Conservation (phyloP, 176 grass and related monocot species). For the Tillandsia leiboldiana region DNA sequence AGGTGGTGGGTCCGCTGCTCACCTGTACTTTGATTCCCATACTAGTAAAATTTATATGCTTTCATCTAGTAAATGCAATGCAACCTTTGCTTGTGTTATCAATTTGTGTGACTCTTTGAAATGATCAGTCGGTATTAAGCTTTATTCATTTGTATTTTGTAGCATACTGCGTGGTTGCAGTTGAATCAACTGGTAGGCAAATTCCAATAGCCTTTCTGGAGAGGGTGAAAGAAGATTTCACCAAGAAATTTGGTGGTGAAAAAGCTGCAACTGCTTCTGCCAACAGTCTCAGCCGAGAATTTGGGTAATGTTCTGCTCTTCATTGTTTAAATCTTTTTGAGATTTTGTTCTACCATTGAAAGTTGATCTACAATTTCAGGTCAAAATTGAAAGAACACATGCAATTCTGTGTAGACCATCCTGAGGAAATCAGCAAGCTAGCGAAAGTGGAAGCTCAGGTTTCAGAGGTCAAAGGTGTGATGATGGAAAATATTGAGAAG, state of each 20-base stretch:
- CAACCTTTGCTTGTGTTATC: background rate
- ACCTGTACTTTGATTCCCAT: no score
- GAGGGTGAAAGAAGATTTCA: constrained; percentile 80
- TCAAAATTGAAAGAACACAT: constrained; percentile 87
- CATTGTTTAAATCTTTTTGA: background rate
- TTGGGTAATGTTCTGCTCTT: constrained; percentile 40
- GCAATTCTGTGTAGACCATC: constrained; percentile 69
- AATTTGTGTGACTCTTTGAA: background rate
- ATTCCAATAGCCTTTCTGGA: constrained; percentile 63
- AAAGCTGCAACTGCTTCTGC: constrained; percentile 58
- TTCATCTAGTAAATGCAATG: no score
- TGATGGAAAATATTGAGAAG: constrained; percentile 97
- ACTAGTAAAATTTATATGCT: no score
- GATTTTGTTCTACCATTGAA: background rate
- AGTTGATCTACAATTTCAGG: constrained; percentile 21
- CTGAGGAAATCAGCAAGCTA: constrained; percentile 76
- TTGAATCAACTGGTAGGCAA: constrained; percentile 58
- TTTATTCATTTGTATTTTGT: constrained; percentile 16
- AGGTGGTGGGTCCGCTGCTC: no score
- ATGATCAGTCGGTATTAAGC: background rate
- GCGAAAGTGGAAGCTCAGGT: constrained; percentile 88
- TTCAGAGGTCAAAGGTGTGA: constrained; percentile 86
- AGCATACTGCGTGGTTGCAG: constrained; percentile 86
- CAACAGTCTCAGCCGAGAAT: constrained; percentile 72
- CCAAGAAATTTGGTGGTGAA: constrained; percentile 68